Evolutionary conservation across 495 filamentous ascomycete genomes (phyloP).

Genomic region (Podospora pseudopauciseta): DNA sequence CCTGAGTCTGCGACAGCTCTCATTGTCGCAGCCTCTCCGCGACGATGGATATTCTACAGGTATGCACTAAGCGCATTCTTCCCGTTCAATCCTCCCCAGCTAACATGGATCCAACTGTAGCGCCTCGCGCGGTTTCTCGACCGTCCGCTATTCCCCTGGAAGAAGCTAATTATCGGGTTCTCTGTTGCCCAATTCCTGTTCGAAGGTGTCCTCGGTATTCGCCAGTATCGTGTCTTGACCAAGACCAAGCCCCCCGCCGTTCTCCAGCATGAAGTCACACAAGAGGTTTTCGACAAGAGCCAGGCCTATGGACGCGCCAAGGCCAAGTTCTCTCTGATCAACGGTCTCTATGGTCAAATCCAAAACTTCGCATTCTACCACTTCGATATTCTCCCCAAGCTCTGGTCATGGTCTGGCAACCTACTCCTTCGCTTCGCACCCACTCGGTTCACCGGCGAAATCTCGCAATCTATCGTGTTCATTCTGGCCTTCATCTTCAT

Average conservation of each 20-base stretch:
- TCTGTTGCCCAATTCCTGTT: slow-evolving; percentile 83
- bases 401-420: slow-evolving; percentile 79
- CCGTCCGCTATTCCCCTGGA: slow-evolving; percentile 93
- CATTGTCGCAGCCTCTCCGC: slow-evolving; percentile 19
- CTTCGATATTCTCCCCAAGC: slow-evolving; percentile 81
- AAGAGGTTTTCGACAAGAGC: slow-evolving; percentile 90
- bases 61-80: slow-evolving; percentile 20
- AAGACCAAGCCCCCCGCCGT: slow-evolving; percentile 77
- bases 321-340: slow-evolving; percentile 79
- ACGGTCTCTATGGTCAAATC: slow-evolving; percentile 74
- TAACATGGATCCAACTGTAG: slow-evolving; percentile 42
- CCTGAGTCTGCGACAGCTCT: slow-evolving; percentile 15
- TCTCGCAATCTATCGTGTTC: slow-evolving; percentile 89
- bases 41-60: slow-evolving; percentile 53
- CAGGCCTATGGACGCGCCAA: slow-evolving; percentile 97
- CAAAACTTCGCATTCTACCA: slow-evolving; percentile 87
- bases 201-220: slow-evolving; percentile 76
- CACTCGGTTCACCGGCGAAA: slow-evolving; percentile 79
- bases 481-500: slow-evolving; percentile 81
- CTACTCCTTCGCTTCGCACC: slow-evolving; percentile 71
- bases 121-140: slow-evolving; percentile 84
- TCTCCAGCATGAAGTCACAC: slow-evolving; percentile 76
- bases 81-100: not conserved
- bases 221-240: slow-evolving; percentile 82
- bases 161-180: slow-evolving; percentile 90